Conservation (phyloP, 2,329 filamentous ascomycete genomes). For the Metarhizium rileyi region DNA sequence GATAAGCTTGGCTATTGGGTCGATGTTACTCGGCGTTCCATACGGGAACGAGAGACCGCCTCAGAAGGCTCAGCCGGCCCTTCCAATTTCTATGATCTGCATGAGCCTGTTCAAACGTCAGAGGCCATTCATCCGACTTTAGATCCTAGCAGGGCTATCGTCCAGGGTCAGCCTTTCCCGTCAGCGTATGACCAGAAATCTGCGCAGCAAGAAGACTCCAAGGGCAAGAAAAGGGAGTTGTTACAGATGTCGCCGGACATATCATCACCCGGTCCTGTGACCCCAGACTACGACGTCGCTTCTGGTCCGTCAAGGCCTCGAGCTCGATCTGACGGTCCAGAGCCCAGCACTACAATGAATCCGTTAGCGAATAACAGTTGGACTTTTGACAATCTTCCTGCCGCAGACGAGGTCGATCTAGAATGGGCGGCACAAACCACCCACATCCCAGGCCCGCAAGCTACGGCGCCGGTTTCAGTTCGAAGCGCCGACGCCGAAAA, state of each 20-base stretch:
- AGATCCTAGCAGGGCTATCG: background rate
- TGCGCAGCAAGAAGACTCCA: slow-evolving; percentile 6
- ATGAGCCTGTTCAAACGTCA: background rate
- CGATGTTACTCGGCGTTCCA: slow-evolving; percentile 34
- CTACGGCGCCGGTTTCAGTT: background rate
- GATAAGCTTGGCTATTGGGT: slow-evolving; percentile 52
- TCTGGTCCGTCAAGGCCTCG: slow-evolving; percentile 32
- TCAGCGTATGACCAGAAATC: background rate
- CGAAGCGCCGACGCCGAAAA: background rate
- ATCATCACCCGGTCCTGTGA: slow-evolving; percentile 6
- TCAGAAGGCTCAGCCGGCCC: background rate
- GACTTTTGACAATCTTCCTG: slow-evolving; percentile 39
- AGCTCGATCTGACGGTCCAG: slow-evolving; percentile 48
- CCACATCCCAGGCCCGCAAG: background rate
- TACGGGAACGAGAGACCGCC: slow-evolving; percentile 13
- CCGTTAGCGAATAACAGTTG: slow-evolving; percentile 52
- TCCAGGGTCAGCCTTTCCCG: background rate
- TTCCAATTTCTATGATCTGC: background rate
- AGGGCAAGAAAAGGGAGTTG: slow-evolving; percentile 17
- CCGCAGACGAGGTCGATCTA: slow-evolving; percentile 10
- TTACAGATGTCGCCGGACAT: slow-evolving; percentile 6
- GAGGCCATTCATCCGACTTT: background rate
- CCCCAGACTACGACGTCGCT: slow-evolving; percentile 5
- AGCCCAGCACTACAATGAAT: slow-evolving; percentile 32
- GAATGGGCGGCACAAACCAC: background rate